Evolutionary conservation across 2,329 filamentous ascomycete genomes (phyloP), one percentile per base, ranked within the genome.

Genomic region (Ilyonectria mors-panacis): DNA sequence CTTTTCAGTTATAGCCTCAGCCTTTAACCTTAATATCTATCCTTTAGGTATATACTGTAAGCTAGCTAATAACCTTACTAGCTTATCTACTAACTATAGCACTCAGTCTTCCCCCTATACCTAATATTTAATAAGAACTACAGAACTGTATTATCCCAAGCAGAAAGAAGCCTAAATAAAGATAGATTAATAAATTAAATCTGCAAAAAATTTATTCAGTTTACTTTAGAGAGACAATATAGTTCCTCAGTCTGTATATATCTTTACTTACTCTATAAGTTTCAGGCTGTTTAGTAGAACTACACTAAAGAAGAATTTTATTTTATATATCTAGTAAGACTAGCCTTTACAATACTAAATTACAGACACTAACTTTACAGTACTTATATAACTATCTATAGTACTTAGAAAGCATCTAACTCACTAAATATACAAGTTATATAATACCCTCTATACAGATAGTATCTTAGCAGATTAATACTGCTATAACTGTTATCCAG

Each of bases 61-160:
- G 56, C 30, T 8, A 13, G n/a, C 19, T 9, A 28, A 26, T 8
- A 17, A 28, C 37, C 54, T n/a, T 21, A 12, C 54, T 42, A 45
- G 12, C 54, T 30, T n/a, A 48, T 17, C 21, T 30, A 39, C 30
- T 26, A n/a, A 23, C 26, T 6, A 50, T 7, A 37, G 6, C 13
- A 45, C 26, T 26, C 17, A 58, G 55, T 59, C 19, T 59, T 59
- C 17, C 56, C 28, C 19, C n/a, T 4, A 13, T 1, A 33, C 12
- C n/a, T 59, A n/a, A 59, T 7, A 12, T 59, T 59, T 59, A 5
- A 59, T 6, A 59, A 59, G 44, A 21, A 50, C 30, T 59, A 59
- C 10, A 26, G 19, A 10, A 28, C 17, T 17, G 12, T 15, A 10
- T 17, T 59, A 8, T 19, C 13, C 35, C 5, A 44, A n/a, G 56